These are phyloP conservation scores for Annona squamosa DNA, from an alignment of 164 flowering plant genomes.

Conservation along the genomic window DNA sequence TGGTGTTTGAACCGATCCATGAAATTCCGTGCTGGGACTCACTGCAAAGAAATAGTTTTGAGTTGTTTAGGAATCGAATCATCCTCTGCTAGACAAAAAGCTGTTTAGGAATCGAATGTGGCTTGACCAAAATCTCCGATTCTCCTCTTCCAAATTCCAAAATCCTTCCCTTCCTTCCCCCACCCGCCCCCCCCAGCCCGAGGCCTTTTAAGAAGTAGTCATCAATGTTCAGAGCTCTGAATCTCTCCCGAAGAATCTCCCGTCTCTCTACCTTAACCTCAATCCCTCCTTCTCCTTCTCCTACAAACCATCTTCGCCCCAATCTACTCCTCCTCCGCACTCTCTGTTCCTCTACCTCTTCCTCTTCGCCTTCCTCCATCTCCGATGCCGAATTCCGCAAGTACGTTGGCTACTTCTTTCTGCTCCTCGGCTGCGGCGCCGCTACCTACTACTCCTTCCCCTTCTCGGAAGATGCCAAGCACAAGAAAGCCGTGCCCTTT, in stretches of 20 bases:
- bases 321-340: slow-evolving; percentile 20
- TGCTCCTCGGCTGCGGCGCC: slow-evolving; percentile 64
- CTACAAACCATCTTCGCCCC: slow-evolving; percentile 18
- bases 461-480: slow-evolving; percentile 71
- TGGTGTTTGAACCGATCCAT: no score
- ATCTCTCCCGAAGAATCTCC: slow-evolving; percentile 23
- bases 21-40: no score
- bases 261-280: slow-evolving; percentile 12
- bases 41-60: no score
- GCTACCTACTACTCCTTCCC: slow-evolving; percentile 99
- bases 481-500: slow-evolving; percentile 84
- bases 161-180: not conserved
- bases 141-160: not conserved
- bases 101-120: no score
- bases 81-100: no score
- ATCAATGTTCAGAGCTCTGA: slow-evolving; percentile 37
- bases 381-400: slow-evolving; percentile 65
- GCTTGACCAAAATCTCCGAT: no score
- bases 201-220: not conserved
- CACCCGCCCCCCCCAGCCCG: not conserved
- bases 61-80: no score
- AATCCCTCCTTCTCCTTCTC: slow-evolving; percentile 5
- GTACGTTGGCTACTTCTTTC: slow-evolving; percentile 77
- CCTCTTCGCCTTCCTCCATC: slow-evolving; percentile 31
- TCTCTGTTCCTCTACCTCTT: slow-evolving; percentile 21